Evolutionary conservation across 495 filamentous ascomycete genomes (phyloP), one percentile per base, ranked within the genome.

Genomic region (Penicillium coffeae): DNA sequence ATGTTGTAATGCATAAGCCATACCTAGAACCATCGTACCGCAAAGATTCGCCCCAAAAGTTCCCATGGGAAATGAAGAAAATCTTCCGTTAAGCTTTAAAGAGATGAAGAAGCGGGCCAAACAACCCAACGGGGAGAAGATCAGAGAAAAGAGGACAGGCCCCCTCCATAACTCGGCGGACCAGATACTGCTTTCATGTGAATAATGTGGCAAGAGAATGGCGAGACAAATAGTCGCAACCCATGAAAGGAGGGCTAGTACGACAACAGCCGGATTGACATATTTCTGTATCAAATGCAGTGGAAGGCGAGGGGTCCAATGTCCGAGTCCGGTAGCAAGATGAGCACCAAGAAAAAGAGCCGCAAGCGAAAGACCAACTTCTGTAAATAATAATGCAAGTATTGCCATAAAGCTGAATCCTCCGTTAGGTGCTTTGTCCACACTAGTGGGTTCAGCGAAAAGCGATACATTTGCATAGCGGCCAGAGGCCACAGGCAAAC

Each of bases 71-170:
- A 93, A 93, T 60, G 62, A 82, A 6, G 21, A 21, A 16, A 39
- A 30, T 2, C 45, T 20, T 20, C 21, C 35, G 20, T 47, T 47
- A 4, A 47, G 45, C 12, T 47, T 39, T 16, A 47, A 16, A 8
- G 45, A 47, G 16, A 39, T 8, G 22, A 47, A 89, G 70, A 88
- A 93, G 3, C 89, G 74, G 0, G 67, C 62, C 0, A 90, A 66
- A 33, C 82, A 87, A 0, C 89, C 89, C 0, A 84, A 42, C 1
- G 89, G 89, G 8, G 89, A 84, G 63, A 94, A 90, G 1, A 85
- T 79, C 13, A 89, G 70, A 0, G 88, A 78, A 53, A 89, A 85
- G 3, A 86, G 65, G 1, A 76, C 82, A n/a, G 78, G 57, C 9
- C 81, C 83, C 38, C 88, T 79, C 87, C 87, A 91, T 19, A 63